Percentiles rank a stretch among this genome's conserved stretches.
These are phyloP conservation scores for Macrophomina pseudophaseolina DNA, from an alignment of 2,329 filamentous ascomycete genomes.

Conservation along the genomic window DNA sequence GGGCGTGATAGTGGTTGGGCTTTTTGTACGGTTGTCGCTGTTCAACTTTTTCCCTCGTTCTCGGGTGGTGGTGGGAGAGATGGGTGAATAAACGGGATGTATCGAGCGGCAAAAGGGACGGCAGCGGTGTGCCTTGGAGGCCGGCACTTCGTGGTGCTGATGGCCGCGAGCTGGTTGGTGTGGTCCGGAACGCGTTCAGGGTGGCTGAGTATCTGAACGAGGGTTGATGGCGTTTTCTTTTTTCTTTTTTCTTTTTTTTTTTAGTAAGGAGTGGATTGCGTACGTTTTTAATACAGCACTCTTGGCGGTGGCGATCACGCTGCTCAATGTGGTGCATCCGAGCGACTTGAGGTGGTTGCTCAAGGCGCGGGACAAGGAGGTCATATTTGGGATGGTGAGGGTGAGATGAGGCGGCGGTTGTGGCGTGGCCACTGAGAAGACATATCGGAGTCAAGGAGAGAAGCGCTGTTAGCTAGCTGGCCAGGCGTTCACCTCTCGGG, in stretches of 20 bases:
- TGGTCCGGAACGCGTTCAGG: slow-evolving; percentile 56
- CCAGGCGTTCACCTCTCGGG: neutral
- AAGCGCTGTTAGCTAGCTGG: neutral
- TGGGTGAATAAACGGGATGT: neutral
- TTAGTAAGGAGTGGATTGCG: slow-evolving; percentile 51
- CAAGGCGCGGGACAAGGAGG: neutral
- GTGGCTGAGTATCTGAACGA: slow-evolving; percentile 56
- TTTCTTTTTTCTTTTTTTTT: slow-evolving; percentile 36
- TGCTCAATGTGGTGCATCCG: slow-evolving; percentile 47
- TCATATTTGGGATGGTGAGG: neutral
- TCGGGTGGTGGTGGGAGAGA: neutral
- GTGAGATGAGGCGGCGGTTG: neutral
- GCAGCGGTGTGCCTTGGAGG: slow-evolving; percentile 23
- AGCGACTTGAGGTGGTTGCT: slow-evolving; percentile 31
- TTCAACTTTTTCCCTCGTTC: slow-evolving; percentile 55
- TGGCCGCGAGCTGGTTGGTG: slow-evolving; percentile 53
- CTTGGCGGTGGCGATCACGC: slow-evolving; percentile 50
- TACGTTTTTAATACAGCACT: slow-evolving; percentile 55
- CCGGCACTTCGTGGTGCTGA: slow-evolving; percentile 50
- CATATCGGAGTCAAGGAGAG: no score
- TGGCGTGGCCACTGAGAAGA: no score
- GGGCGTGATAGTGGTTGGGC: slow-evolving; percentile 54
- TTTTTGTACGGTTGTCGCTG: slow-evolving; percentile 56
- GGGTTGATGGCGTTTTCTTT: slow-evolving; percentile 39
- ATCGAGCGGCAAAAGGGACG: neutral